A percentile compares a stretch with the other conserved stretches of the same genome.
Evolutionary conservation across 768 basidiomycete genomes (phyloP).

Genomic region (Peribolospora baueri): DNA sequence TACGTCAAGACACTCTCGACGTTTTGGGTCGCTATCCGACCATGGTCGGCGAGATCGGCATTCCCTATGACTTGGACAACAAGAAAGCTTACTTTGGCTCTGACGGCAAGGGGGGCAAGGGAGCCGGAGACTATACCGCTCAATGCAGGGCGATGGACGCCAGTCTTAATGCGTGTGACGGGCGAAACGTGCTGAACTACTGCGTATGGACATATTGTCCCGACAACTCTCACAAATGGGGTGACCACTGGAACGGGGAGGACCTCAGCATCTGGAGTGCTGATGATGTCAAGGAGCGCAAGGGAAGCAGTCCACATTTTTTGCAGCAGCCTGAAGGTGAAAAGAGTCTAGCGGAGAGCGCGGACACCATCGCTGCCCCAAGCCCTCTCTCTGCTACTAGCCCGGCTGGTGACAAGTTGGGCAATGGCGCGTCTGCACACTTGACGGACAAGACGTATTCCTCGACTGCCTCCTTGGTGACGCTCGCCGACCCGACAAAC

Average conservation of each 20-base stretch:
- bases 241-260: slow-evolving; percentile 92
- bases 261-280: slow-evolving; percentile 69
- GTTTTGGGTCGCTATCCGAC: slow-evolving; percentile 46
- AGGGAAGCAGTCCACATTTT: no score
- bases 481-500: background rate
- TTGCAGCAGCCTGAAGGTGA: no score
- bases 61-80: slow-evolving; percentile 78
- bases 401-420: background rate
- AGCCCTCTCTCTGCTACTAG: background rate
- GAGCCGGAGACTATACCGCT: slow-evolving; percentile 43
- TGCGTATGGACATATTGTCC: slow-evolving; percentile 24
- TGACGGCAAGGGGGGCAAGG: slow-evolving; percentile 29
- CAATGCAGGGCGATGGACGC: slow-evolving; percentile 20
- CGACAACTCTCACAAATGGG: slow-evolving; percentile 64
- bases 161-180: slow-evolving; percentile 23
- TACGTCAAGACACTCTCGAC: slow-evolving; percentile 47
- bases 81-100: slow-evolving; percentile 44
- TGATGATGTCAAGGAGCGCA: slow-evolving; percentile 29
- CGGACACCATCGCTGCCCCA: background rate
- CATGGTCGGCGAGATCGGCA: slow-evolving; percentile 85
- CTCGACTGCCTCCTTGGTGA: slow-evolving; percentile 1
- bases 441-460: background rate
- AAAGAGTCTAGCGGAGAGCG: no score
- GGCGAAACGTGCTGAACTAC: slow-evolving; percentile 21
- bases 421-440: background rate